Base-by-base conservation (phyloP, 768 basidiomycete species). In the Panus rudis region DNA sequence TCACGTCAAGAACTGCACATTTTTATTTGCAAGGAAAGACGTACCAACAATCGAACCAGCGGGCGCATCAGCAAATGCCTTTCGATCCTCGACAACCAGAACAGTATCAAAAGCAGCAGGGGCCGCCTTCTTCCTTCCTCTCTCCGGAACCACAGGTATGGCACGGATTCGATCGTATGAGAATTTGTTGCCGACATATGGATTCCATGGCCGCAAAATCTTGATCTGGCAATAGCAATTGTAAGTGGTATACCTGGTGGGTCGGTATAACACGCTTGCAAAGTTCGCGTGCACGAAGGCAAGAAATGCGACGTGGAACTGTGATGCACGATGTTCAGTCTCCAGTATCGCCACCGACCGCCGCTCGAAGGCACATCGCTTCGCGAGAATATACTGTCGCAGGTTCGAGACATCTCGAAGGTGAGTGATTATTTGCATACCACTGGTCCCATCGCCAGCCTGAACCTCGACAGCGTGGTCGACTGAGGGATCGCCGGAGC, bases 201-300 rank as follows among this genome's bases (percentile, higher is more conserved):
- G 37, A 32, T 45, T 45, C 37, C 37, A 45, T 4, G 44, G 22
- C 22, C 39, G 38, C 25, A 19, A 16, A 20, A 40, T 17, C 24
- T 39, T 39, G 37, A 45, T 22, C 44, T 45, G 44, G 28, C 40
- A 39, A 39, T 45, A 45, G 19, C 31, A 27, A 14, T 30, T 20
- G 26, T 21, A 40, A 26, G 11, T 12, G 12, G 25, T 39, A 13
- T 17, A 13, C 6, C 17, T 38, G 20, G n/a, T 38, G 5, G 37
- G 37, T 12, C 11, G n/a, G n/a, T n/a, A n/a, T n/a, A n/a, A n/a
- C n/a, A n/a, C n/a, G n/a, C n/a, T n/a, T 6, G 19, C 16, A 13
- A 28, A 41, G 13, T 11, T 10, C 7, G 17, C 16, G 4, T n/a
- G n/a, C 24, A 30, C 38, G 28, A 40, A 45, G 6, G 38, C 25